These are phyloP conservation scores for Trichoderma sp. DNA, from an alignment of 2,329 filamentous ascomycete genomes.

Conservation along the genomic window DNA sequence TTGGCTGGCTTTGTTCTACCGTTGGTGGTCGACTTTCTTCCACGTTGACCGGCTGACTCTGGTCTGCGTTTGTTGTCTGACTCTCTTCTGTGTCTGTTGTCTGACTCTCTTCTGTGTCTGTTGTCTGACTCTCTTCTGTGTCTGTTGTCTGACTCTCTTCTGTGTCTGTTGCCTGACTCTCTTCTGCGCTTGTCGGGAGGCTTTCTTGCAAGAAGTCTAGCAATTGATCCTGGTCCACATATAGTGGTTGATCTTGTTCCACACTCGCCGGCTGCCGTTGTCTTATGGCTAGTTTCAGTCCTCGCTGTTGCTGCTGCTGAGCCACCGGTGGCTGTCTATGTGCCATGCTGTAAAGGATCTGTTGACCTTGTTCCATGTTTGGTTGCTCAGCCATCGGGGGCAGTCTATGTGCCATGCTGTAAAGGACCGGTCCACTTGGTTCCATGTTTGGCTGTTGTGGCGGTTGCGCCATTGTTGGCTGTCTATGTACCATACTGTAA, in stretches of 20 bases:
- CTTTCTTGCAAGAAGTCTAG: neutral
- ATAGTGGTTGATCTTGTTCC: neutral
- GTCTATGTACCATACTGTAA: accelerated
- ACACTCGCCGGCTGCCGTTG: neutral
- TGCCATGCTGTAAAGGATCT: neutral
- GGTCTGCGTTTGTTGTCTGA: too few relatives aligned
- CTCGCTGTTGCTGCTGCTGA: neutral
- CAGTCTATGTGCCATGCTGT: neutral
- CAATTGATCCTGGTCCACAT: too few relatives aligned
- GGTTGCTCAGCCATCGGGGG: neutral
- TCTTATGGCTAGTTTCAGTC: neutral
- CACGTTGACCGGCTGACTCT: neutral
- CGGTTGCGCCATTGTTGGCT: neutral
- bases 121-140: too few relatives aligned
- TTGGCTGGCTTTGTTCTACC: neutral
- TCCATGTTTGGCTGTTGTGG: neutral
- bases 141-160: too few relatives aligned
- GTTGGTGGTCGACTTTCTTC: neutral
- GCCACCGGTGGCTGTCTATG: neutral
- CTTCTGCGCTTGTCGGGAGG: too few relatives aligned
- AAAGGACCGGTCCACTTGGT: too few relatives aligned
- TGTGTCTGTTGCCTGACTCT: too few relatives aligned
- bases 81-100: too few relatives aligned
- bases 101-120: too few relatives aligned
- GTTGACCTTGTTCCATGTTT: neutral